Evolutionary conservation across 192 early-diverging fungal genomes (phyloP).

Genomic region (Coemansia sp.): DNA sequence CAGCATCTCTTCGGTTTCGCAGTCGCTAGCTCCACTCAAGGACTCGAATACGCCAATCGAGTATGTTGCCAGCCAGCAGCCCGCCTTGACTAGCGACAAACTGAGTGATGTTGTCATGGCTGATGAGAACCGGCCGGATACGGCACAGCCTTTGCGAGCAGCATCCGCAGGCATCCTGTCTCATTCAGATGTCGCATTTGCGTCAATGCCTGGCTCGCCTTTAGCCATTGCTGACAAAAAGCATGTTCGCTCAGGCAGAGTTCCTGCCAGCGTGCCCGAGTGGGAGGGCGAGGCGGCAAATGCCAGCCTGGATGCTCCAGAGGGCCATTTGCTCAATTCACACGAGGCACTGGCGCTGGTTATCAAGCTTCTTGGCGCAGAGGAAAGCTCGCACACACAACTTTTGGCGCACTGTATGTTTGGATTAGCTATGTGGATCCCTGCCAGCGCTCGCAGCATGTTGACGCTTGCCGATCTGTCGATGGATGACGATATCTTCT

Average conservation of each 20-base stretch:
- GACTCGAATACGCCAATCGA: not conserved
- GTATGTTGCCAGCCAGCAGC: conserved; percentile 2
- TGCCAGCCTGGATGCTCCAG: conserved; percentile 14
- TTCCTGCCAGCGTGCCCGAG: conserved; percentile 32
- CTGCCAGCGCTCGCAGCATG: conserved; percentile 17
- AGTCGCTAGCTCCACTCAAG: not conserved
- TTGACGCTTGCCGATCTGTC: conserved; percentile 42
- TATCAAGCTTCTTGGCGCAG: conserved; percentile 20
- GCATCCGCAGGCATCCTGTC: not conserved
- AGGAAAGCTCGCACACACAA: conserved; percentile 17
- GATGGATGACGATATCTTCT: conserved; percentile 20
- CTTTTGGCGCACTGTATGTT: conserved; percentile 24
- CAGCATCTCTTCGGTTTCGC: not conserved
- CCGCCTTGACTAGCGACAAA: not conserved
- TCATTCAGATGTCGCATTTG: not conserved
- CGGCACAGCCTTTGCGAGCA: not conserved
- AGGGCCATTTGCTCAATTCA: conserved; percentile 33
- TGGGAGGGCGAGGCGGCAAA: conserved; percentile 21
- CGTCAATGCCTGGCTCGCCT: conserved; percentile 10
- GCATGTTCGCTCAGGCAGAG: conserved; percentile 10
- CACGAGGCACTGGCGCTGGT: conserved; percentile 30
- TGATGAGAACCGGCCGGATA: not conserved
- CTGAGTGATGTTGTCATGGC: too few species aligned
- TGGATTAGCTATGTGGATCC: conserved; percentile 40
- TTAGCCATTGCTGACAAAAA: not conserved